Base-by-base conservation (phyloP, 306 rosid species). In the Arachis hypogaea region DNA sequence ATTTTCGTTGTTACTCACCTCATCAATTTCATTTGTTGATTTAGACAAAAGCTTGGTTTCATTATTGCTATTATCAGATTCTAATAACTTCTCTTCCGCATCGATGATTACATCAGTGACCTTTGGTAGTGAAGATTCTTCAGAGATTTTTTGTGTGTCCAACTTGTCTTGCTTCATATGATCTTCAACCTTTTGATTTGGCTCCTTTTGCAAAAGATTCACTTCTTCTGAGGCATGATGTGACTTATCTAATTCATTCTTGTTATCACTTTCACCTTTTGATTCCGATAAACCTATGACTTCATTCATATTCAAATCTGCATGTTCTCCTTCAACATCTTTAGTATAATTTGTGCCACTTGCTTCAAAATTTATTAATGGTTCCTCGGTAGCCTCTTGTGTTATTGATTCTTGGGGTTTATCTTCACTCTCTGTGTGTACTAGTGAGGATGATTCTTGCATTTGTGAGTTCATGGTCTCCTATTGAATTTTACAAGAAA, bases 401-500 rank as follows among this genome's bases (percentile, higher is more conserved):
- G 28, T 69, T 65, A 42, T 6, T 63, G 57, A 63, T 68, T 46
- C 60, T 29, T 47, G 49, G 4, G 50, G 30, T 16, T 51, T 49
- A 51, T 16, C 74, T 78, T 69, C 82, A 63, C 74, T 59, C 67
- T 68, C 67, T 12, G 3, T 70, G 4, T 41, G 40, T 45, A 7
- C 36, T 72, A 66, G 40, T 9, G 36, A 64, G 77, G 77, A 57
- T 44, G 85, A 77, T 56, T 73, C 76, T 66, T 14, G n/a, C 42
- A 55, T 62, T 57, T 61, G 55, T 50, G 69, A 50, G 52, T 78
- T 58, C 22, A 80, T 44, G 9, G 73, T 76, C 40, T 54, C 81
- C 88, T 81, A 33, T 75, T 61, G 8, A 77, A 7, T 77, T 51
- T 59, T 57, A n/a, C 9, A 71, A 38, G 9, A 67, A 75, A 78